Evolutionary conservation across 2,329 filamentous ascomycete genomes (phyloP).

Genomic region (Coniochaeta prunicola): DNA sequence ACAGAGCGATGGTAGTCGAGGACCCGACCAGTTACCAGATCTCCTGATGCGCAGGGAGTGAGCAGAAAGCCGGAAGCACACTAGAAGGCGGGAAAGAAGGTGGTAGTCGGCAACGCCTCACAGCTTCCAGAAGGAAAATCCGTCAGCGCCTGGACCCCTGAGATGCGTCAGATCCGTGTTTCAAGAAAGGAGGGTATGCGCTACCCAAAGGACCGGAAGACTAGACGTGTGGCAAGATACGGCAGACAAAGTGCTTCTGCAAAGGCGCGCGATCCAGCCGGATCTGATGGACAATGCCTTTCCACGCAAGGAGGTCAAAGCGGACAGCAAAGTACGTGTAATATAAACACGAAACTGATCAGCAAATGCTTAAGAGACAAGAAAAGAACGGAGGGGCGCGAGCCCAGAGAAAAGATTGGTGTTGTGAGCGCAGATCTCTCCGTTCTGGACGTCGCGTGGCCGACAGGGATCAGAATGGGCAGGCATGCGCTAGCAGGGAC

Average conservation of each 20-base stretch:
- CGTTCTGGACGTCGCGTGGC: neutral
- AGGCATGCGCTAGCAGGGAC: neutral
- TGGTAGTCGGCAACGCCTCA: neutral
- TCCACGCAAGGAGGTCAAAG: neutral
- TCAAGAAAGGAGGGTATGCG: neutral
- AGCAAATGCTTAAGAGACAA: neutral
- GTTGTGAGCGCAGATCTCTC: neutral
- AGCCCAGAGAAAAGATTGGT: neutral
- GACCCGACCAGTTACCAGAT: neutral
- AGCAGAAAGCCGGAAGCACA: neutral
- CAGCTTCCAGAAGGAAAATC: neutral
- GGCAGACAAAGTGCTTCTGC: neutral
- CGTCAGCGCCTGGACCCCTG: neutral
- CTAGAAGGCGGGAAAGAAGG: neutral
- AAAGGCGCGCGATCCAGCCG: neutral
- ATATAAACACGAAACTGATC: neutral
- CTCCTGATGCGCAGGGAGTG: neutral
- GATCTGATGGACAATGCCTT: neutral
- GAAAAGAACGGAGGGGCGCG: neutral
- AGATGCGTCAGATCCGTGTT: slow-evolving; percentile 1
- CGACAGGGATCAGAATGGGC: neutral
- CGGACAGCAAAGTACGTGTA: neutral
- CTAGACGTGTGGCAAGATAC: neutral
- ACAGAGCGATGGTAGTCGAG: neutral
- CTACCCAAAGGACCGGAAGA: neutral